Evolutionary conservation across 2,329 filamentous ascomycete species (phyloP).

Genomic region (Colletotrichum tropicicola): DNA sequence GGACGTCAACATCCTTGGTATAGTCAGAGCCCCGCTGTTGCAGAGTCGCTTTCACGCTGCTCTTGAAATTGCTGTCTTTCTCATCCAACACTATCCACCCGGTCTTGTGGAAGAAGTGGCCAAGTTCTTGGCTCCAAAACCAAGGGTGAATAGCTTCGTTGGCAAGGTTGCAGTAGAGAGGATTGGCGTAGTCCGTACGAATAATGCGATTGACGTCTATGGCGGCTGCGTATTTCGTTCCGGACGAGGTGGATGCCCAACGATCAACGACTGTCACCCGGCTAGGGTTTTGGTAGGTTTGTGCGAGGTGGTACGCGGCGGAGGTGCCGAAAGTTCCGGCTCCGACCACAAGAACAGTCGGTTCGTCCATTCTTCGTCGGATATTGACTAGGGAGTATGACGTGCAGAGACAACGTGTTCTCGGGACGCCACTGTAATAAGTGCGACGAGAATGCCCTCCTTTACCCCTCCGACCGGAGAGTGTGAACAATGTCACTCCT

Average conservation of each 20-base stretch:
- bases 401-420: not conserved
- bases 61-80: not conserved
- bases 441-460: not conserved
- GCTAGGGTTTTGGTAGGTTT: slow-evolving; percentile 7
- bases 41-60: not conserved
- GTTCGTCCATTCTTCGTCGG: slow-evolving; percentile 2
- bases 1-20: not conserved
- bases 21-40: slow-evolving; percentile 18
- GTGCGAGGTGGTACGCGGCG: slow-evolving; percentile 56
- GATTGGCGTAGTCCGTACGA: slow-evolving; percentile 43
- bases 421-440: not conserved
- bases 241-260: not conserved
- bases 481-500: not conserved
- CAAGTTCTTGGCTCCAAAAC: slow-evolving; percentile 12
- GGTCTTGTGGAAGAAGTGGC: slow-evolving; percentile 19
- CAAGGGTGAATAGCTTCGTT: slow-evolving; percentile 38
- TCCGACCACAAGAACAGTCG: slow-evolving; percentile 52
- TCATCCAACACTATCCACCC: slow-evolving; percentile 10
- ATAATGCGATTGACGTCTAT: slow-evolving; percentile 49
- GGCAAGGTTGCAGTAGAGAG: slow-evolving; percentile 39
- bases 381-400: not conserved
- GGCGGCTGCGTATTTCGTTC: slow-evolving; percentile 32
- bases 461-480: not conserved
- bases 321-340: slow-evolving; percentile 59
- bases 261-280: slow-evolving; percentile 28